Base-by-base conservation (phyloP, 129 eudicot genomes). In the Solidago caesia region DNA sequence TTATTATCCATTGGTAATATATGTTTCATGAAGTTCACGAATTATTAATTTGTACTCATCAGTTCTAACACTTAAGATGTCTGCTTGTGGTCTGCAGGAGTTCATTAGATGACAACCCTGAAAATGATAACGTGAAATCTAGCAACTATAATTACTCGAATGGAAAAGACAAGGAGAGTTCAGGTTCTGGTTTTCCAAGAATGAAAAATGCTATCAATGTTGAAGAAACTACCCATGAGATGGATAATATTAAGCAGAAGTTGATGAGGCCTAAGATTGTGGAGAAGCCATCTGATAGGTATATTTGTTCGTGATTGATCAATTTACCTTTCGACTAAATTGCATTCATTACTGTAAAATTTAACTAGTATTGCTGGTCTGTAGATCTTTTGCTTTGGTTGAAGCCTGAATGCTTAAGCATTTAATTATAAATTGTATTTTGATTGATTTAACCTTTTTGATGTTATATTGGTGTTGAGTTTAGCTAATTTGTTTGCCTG, bases 211-310 rank as follows among this genome's bases (percentile, higher is more conserved):
- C 14, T 68, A 27, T 16, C n/a, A 49, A 64, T 58, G 53, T 73
- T 44, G 70, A 75, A 64, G 67, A 73, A 67, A 25, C 64, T 44
- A 64, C 55, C 69, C 21, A 62, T 74, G 83, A 70, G 55, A 82
- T 82, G 84, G 76, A 67, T 70, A 81, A 73, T 53, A 53, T 53
- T 53, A 53, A 53, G 59, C 16, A 12, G 8, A 53, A 53, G 59
- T 53, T 53, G 5, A 53, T 53, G 21, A 53, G 59, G 15, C 59
- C 59, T 53, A 53, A 53, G 6, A 53, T 49, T 49, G 56, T 7
- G 11, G 56, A 49, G 56, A 49, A 49, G 15, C 13, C 15, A 10
- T 2, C 55, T 49, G 55, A 49, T 49, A 49, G 56, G 56, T 49
- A 49, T 49, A 49, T 49, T 2, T 2, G 14, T 11, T 49, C 14